These are phyloP conservation scores for Geotrichum reessii DNA, from an alignment of 1,139 yeast species.

Conservation along the genomic window DNA sequence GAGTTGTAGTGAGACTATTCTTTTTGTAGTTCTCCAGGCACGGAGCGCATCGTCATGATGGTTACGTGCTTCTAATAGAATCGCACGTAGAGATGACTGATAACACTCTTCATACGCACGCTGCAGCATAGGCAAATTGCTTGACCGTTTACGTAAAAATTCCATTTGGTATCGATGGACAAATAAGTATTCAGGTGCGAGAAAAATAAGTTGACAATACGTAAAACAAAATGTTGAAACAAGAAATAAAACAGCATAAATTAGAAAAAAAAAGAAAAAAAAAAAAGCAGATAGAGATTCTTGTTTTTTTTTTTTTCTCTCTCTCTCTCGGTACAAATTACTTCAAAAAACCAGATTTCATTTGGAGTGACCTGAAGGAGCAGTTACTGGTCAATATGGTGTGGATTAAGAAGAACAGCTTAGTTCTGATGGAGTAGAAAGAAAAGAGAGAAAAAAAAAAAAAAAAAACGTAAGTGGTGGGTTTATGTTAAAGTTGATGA, in stretches of 20 bases:
- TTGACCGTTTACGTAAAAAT: slow-evolving; percentile 16
- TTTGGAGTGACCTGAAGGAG: not conserved
- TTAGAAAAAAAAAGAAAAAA: not conserved
- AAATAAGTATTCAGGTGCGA: not conserved
- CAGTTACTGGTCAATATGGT: not conserved
- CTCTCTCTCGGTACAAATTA: not conserved
- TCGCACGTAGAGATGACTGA: slow-evolving; percentile 35
- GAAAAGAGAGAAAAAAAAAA: too few relatives aligned
- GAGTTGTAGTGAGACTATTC: slow-evolving; percentile 30
- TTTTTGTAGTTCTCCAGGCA: slow-evolving; percentile 33
- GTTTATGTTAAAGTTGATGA: not conserved
- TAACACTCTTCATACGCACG: slow-evolving; percentile 37
- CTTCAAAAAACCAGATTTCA: not conserved
- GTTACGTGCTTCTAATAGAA: slow-evolving; percentile 34
- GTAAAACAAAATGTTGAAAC: not conserved
- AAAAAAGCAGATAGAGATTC: not conserved
- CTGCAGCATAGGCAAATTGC: slow-evolving; percentile 25
- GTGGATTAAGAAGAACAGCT: not conserved
- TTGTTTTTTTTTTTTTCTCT: not conserved
- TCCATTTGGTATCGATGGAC: slow-evolving; percentile 8
- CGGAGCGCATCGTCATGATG: slow-evolving; percentile 31
- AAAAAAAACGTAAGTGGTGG: not conserved
- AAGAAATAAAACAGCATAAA: not conserved
- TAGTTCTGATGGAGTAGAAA: not conserved
- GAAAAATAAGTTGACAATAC: not conserved